These are phyloP conservation scores for Aspergillus pseudoterreus DNA, from an alignment of 2,329 filamentous ascomycete species.

Conservation along the genomic window DNA sequence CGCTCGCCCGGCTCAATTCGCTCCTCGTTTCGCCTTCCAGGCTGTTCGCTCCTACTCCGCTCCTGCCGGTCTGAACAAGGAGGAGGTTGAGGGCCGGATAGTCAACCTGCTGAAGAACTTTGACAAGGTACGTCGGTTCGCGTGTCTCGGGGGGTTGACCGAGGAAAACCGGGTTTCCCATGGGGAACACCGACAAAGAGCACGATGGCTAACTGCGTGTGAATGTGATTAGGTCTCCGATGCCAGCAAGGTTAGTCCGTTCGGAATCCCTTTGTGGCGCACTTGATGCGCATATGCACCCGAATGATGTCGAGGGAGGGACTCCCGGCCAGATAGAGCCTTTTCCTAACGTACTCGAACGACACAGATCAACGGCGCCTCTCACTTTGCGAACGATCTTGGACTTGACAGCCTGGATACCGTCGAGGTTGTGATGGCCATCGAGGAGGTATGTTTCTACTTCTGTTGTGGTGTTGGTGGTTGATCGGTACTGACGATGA, in stretches of 20 bases:
- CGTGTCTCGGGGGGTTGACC: background rate
- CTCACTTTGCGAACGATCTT: slow-evolving; percentile 96
- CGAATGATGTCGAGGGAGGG: background rate
- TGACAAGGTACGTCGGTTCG: slow-evolving; percentile 70
- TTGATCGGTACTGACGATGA: slow-evolving; percentile 10
- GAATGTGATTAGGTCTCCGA: slow-evolving; percentile 30
- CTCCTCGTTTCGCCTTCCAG: slow-evolving; percentile 62
- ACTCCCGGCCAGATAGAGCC: background rate
- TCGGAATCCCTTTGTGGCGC: background rate
- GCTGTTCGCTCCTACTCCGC: slow-evolving; percentile 84
- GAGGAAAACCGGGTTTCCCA: background rate
- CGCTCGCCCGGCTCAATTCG: slow-evolving; percentile 58
- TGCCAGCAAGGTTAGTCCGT: slow-evolving; percentile 35
- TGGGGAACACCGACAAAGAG: background rate
- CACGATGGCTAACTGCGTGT: slow-evolving; percentile 10
- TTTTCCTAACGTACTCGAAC: slow-evolving; percentile 20
- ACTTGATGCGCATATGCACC: too few relatives aligned
- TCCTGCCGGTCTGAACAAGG: slow-evolving; percentile 69
- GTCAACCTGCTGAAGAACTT: slow-evolving; percentile 91
- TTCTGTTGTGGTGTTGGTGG: slow-evolving; percentile 8
- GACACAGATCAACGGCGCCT: slow-evolving; percentile 69
- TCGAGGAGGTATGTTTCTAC: slow-evolving; percentile 73
- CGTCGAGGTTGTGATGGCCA: slow-evolving; percentile 99
- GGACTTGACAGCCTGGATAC: slow-evolving; percentile 96
- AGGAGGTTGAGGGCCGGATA: slow-evolving; percentile 88